Conservation (phyloP, 2,329 filamentous ascomycete genomes). For the Chaetomiaceae sp. region DNA sequence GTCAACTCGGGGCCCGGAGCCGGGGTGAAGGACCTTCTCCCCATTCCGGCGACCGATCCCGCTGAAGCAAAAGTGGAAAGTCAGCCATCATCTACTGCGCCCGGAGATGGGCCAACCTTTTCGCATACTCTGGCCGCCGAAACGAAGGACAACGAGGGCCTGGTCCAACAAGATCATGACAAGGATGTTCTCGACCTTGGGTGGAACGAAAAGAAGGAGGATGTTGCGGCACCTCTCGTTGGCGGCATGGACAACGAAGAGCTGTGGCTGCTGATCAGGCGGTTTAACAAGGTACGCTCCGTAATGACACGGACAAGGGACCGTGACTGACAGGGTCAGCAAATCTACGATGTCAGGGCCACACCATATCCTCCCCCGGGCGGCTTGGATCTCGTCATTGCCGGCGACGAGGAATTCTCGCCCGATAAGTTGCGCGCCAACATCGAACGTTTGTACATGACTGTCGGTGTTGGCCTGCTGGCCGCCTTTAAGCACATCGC, state of each 20-base stretch:
- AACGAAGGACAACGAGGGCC: slow-evolving; percentile 41
- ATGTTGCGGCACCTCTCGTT: slow-evolving; percentile 57
- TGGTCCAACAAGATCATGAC: slow-evolving; percentile 44
- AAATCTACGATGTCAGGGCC: slow-evolving; percentile 64
- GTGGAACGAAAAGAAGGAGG: slow-evolving; percentile 59
- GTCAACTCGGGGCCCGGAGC: slow-evolving; percentile 25
- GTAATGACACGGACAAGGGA: not conserved
- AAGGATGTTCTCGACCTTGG: slow-evolving; percentile 62
- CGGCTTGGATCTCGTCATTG: slow-evolving; percentile 72
- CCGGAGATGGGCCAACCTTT: slow-evolving; percentile 32
- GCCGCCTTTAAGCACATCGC: slow-evolving; percentile 68
- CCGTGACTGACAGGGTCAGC: slow-evolving; percentile 31
- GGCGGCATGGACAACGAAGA: slow-evolving; percentile 68
- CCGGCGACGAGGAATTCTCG: slow-evolving; percentile 78
- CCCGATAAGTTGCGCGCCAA: slow-evolving; percentile 77
- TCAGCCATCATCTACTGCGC: slow-evolving; percentile 15
- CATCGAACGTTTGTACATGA: slow-evolving; percentile 77
- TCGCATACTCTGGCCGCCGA: slow-evolving; percentile 42
- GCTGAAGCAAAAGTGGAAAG: slow-evolving; percentile 25
- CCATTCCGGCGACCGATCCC: slow-evolving; percentile 32
- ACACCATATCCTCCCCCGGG: slow-evolving; percentile 56
- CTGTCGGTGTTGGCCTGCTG: slow-evolving; percentile 64
- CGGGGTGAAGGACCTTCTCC: slow-evolving; percentile 31
- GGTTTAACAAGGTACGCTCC: slow-evolving; percentile 63
- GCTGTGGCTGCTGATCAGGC: slow-evolving; percentile 64